Evolutionary conservation across 768 basidiomycete genomes (phyloP), one percentile per base, ranked within the genome.

Genomic region (Phanerochaete carnosa): DNA sequence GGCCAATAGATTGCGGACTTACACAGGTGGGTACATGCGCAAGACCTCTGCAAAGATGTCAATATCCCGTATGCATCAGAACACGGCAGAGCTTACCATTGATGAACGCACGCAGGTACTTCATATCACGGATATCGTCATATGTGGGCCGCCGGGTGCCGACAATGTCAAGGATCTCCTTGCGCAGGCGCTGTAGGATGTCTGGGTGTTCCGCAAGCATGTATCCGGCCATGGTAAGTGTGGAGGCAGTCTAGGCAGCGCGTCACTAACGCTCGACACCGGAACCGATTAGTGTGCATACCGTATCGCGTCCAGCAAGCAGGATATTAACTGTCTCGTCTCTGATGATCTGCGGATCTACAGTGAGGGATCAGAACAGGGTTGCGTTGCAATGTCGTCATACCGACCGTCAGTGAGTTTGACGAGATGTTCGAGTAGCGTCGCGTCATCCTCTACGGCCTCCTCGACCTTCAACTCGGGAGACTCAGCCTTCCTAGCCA

Each of bases 281-380:
- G n/a, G 46, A 32, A 16, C 12, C 15, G 2, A 23, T 9, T 15
- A 39, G 63, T 39, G 26, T 16, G 46, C 63, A 25, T 52, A 70
- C 76, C 3, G 85, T 86, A 59, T 87, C 86, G 29, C 83, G 75
- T 11, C 82, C 83, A 26, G 84, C 83, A 23, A 86, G 73, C 16
- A 83, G 69, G 47, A 86, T 80, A 62, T 85, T 85, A 19, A 83
- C 65, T 2, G 74, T 74, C 61, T 81, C 80, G 62, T 84, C 83
- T 56, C 77, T 76, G 13, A 86, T 66, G 22, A 78, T 66, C 3
- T 70, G 74, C 8, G 70, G 68, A 50, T 82, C 79, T 81, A 47
- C 1, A 11, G 22, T 6, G 29, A 25, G 22, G 32, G 45, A 22
- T 47, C 46, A 47, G 46, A 3, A 11, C 19, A 1, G 23, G 19